phyloP scores from a whole-genome alignment of 331 rosid genomes.

The Malus hybrid region DNA sequence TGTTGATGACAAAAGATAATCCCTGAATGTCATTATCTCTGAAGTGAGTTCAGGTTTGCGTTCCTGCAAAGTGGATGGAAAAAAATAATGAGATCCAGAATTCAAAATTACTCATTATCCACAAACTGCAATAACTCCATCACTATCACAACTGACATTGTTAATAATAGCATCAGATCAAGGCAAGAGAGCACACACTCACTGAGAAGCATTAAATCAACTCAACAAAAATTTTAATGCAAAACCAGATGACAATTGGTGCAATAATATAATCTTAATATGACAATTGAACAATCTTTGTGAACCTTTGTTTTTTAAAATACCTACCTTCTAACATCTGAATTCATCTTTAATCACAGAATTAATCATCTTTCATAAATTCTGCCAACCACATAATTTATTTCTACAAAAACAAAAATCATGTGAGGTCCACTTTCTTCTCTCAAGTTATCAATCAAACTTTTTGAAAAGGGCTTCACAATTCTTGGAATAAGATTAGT shows the following conservation, averaged over 20 bases:
- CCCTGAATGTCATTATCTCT: slow-evolving; percentile 93
- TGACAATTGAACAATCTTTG: not conserved
- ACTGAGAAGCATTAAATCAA: not conserved
- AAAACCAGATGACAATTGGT: not conserved
- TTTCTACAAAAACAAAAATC: not conserved
- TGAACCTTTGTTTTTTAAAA: not conserved
- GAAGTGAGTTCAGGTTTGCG: slow-evolving; percentile 79
- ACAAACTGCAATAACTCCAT: not conserved
- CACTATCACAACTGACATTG: not conserved
- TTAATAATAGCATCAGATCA: not conserved
- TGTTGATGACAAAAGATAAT: slow-evolving; percentile 81
- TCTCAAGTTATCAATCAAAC: not conserved
- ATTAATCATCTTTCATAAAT: not conserved
- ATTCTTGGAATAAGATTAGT: not conserved
- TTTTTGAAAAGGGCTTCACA: not conserved
- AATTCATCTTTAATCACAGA: not conserved
- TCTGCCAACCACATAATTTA: not conserved
- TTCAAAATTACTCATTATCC: not conserved
- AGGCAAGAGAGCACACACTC: not conserved
- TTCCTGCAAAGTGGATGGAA: slow-evolving; percentile 51
- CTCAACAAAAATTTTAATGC: not conserved
- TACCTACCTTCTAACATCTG: not conserved
- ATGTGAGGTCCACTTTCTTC: not conserved
- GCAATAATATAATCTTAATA: not conserved
- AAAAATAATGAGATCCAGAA: not conserved